Evolutionary conservation across 2,329 filamentous ascomycete species (phyloP).

Genomic region (Sarocladium kiliense): DNA sequence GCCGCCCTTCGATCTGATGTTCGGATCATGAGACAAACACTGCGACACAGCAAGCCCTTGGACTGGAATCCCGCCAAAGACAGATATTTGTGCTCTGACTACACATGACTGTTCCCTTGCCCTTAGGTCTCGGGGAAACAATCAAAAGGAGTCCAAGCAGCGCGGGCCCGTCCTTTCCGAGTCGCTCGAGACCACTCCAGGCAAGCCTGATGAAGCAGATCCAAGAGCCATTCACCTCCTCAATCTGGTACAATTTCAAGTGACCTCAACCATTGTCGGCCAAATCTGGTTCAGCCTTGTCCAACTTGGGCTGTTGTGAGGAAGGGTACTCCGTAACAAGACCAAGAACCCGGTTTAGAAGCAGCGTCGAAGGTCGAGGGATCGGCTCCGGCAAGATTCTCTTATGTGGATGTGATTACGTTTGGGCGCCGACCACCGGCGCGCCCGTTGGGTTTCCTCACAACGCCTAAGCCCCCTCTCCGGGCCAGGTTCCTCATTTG

Average conservation of each 20-base stretch:
- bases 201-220: no score
- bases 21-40: background rate
- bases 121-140: background rate
- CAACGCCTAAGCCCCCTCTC: background rate
- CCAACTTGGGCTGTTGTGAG: background rate
- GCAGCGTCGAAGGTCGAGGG: background rate
- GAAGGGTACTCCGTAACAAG: background rate
- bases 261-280: background rate
- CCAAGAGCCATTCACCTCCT: background rate
- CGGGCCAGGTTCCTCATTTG: background rate
- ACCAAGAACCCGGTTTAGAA: background rate
- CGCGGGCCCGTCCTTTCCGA: background rate
- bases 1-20: background rate
- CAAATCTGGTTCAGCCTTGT: background rate
- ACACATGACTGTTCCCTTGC: background rate
- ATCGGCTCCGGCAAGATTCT: background rate
- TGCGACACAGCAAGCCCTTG: background rate
- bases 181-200: no score
- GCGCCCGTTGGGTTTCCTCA: background rate
- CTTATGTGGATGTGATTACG: background rate
- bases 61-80: slow-evolving; percentile 2
- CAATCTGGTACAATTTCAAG: background rate
- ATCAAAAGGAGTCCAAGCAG: background rate
- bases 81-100: background rate
- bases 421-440: background rate